Evolutionary conservation across 768 basidiomycete genomes (phyloP).

Genomic region (Floccularia luteovirens): DNA sequence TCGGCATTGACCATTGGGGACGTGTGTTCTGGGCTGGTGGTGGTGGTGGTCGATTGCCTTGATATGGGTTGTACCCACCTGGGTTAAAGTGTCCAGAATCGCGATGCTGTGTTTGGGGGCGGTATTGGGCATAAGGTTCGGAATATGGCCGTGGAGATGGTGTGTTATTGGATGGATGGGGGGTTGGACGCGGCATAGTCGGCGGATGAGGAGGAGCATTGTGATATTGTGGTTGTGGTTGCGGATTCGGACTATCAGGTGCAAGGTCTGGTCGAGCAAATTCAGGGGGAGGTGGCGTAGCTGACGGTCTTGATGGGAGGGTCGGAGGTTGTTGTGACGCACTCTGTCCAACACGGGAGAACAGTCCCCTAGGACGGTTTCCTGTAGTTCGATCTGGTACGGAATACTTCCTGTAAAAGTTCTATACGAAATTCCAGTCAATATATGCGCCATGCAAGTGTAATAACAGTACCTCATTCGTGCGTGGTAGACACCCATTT

Average conservation of each 20-base stretch:
- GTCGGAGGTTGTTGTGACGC: slow-evolving; percentile 20
- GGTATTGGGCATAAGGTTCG: slow-evolving; percentile 12
- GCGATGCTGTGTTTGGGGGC: slow-evolving; percentile 6
- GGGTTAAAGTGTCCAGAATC: not conserved
- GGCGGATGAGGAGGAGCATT: slow-evolving; percentile 8
- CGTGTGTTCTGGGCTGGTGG: slow-evolving; percentile 12
- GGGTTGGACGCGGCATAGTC: slow-evolving; percentile 10
- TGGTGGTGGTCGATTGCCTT: slow-evolving; percentile 8
- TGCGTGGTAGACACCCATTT: slow-evolving; percentile 54
- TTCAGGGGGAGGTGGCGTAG: slow-evolving; percentile 17
- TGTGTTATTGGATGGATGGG: slow-evolving; percentile 8
- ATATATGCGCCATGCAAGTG: not conserved
- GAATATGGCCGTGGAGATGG: slow-evolving; percentile 6
- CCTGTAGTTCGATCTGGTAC: slow-evolving; percentile 38
- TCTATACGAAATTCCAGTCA: slow-evolving; percentile 21
- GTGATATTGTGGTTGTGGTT: slow-evolving; percentile 14
- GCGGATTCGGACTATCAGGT: slow-evolving; percentile 33
- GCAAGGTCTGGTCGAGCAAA: slow-evolving; percentile 64
- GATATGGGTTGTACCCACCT: not conserved
- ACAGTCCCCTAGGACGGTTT: slow-evolving; percentile 32
- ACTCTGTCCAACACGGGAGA: slow-evolving; percentile 34
- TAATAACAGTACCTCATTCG: slow-evolving; percentile 43
- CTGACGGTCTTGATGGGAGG: slow-evolving; percentile 24
- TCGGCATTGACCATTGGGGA: slow-evolving; percentile 8
- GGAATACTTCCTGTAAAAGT: slow-evolving; percentile 55